Conservation (phyloP, 306 rosid species). For the Urtica urens region DNA sequence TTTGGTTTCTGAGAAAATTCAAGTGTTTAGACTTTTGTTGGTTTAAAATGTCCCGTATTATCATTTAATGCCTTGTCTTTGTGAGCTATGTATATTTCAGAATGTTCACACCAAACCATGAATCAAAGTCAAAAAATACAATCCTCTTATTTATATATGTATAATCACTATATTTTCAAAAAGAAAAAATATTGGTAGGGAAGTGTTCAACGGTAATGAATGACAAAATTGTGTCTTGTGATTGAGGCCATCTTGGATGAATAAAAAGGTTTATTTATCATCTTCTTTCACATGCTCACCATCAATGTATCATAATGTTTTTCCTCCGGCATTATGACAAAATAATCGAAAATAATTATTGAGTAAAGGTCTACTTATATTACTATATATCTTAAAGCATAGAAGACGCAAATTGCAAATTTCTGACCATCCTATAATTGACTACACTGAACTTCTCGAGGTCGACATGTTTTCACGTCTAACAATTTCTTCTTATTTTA, state of each 20-base stretch:
- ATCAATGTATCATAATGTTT: conserved; percentile 9
- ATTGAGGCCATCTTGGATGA: conserved; percentile 5
- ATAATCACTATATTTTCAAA: too few species aligned
- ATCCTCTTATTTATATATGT: too few species aligned
- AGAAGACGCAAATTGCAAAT: conserved; percentile 11
- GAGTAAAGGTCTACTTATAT: conserved; percentile 11
- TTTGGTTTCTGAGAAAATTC: not conserved
- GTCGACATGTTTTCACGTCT: too few species aligned
- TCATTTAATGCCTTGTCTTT: conserved; percentile 9
- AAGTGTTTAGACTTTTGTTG: conserved; percentile 12
- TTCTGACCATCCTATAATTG: conserved; percentile 1
- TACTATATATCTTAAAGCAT: conserved; percentile 1
- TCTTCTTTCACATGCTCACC: conserved; percentile 14
- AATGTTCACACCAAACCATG: conserved; percentile 1
- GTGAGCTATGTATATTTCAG: not conserved
- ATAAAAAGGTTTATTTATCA: too few species aligned
- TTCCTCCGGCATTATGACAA: conserved; percentile 6
- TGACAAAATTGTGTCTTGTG: not conserved
- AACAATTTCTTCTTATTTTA: too few species aligned
- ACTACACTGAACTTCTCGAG: not conserved
- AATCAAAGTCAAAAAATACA: conserved; percentile 2
- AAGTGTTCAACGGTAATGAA: too few species aligned
- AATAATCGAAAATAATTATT: not conserved
- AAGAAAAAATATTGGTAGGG: conserved; percentile 14
- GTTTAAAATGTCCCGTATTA: conserved; percentile 1